phyloP scores from a whole-genome alignment of 1,139 yeast species.

The Hyphopichia khmerensis region DNA sequence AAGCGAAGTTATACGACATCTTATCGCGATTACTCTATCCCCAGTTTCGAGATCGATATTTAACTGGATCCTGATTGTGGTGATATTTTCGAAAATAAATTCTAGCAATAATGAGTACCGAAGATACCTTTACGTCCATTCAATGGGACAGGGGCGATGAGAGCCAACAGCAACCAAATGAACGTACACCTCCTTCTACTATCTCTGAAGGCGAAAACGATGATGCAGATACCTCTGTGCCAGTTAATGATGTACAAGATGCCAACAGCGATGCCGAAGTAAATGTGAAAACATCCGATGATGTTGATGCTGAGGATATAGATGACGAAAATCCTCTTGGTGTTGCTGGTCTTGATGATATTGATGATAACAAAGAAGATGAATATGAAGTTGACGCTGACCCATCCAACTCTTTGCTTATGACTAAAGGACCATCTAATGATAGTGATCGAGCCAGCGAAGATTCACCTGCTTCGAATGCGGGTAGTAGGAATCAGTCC shows the following conservation, averaged over 20 bases:
- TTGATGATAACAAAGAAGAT: neutral
- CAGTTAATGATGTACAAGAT: constrained; percentile 3
- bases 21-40: too few species aligned
- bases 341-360: neutral
- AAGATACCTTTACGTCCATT: constrained; percentile 57
- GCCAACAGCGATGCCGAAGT: neutral
- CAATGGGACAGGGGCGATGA: constrained; percentile 56
- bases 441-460: constrained; percentile 1
- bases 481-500: neutral
- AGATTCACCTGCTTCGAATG: neutral
- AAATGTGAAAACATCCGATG: neutral
- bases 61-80: too few species aligned
- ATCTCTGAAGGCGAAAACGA: constrained; percentile 9
- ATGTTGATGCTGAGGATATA: neutral
- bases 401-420: constrained; percentile 14
- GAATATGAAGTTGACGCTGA: constrained; percentile 7
- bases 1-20: too few species aligned
- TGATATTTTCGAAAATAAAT: too few species aligned
- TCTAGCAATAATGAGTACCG: constrained; percentile 27
- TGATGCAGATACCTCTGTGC: constrained; percentile 6
- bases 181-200: constrained; percentile 6
- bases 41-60: too few species aligned
- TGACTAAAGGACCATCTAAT: constrained; percentile 2
- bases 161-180: neutral
- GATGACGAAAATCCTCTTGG: constrained; percentile 8